Conservation (phyloP, 108 stramenopile genomes). For the Parmales sp. region DNA sequence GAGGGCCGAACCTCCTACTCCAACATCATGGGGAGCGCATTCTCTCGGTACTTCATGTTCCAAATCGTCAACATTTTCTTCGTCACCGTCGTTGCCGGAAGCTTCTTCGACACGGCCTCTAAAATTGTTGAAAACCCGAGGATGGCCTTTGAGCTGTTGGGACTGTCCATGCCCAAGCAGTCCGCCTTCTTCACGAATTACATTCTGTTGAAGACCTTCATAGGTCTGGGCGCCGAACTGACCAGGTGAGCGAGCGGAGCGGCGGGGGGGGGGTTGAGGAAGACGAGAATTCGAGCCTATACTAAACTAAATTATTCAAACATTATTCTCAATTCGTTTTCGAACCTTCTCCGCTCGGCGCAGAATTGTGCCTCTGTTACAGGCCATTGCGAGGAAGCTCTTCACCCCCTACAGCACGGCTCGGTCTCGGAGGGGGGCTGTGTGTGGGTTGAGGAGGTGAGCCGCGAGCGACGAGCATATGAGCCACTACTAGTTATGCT, state of each 20-base stretch:
- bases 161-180: conserved; percentile 73
- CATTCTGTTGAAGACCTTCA: conserved; percentile 74
- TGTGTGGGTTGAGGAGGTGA: conserved; percentile 55
- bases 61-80: conserved; percentile 82
- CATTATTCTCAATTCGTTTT: too few relatives aligned
- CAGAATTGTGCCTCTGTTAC: conserved; percentile 52
- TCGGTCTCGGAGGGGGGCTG: conserved; percentile 44
- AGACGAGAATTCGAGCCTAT: too few relatives aligned
- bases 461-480: too few relatives aligned
- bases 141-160: conserved; percentile 71
- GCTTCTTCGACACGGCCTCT: conserved; percentile 75
- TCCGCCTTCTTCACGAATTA: conserved; percentile 78
- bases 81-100: conserved; percentile 78
- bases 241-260: too few relatives aligned
- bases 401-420: conserved; percentile 69
- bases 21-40: conserved; percentile 76
- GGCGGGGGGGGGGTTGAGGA: too few relatives aligned
- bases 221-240: conserved; percentile 75
- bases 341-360: too few relatives aligned
- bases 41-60: conserved; percentile 75
- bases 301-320: too few relatives aligned
- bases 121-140: conserved; percentile 70
- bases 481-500: too few relatives aligned
- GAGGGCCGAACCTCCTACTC: conserved; percentile 71
- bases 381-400: conserved; percentile 41